A percentile compares a stretch with the other conserved stretches of the same genome.
phyloP scores from a whole-genome alignment of 805 yeast genomes.

The Candida wancherniae region DNA sequence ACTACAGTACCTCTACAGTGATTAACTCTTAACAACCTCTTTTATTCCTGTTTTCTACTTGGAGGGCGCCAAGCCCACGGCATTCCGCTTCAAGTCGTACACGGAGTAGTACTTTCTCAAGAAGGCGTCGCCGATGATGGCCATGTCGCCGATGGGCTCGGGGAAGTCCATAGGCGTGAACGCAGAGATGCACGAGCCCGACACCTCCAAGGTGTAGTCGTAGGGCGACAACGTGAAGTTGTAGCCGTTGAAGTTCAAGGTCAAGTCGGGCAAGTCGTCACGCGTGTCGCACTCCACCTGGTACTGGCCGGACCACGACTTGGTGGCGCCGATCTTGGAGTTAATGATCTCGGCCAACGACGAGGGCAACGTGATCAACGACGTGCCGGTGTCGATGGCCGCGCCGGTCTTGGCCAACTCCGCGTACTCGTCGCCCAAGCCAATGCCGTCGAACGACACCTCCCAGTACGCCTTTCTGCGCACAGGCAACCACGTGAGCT shows the following conservation, averaged over 20 bases:
- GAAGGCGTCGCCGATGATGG: constrained; percentile 96
- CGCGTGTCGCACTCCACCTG: constrained; percentile 84
- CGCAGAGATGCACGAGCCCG: constrained; percentile 94
- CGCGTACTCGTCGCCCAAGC: constrained; percentile 90
- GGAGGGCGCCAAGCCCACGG: constrained; percentile 91
- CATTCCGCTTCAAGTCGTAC: constrained; percentile 84
- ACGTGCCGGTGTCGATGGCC: constrained; percentile 98
- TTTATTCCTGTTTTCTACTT: constrained; percentile 17
- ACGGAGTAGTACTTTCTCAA: constrained; percentile 91
- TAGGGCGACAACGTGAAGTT: constrained; percentile 86
- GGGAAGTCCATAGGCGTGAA: constrained; percentile 98
- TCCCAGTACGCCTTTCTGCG: constrained; percentile 99
- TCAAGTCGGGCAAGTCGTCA: constrained; percentile 82
- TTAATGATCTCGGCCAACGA: constrained; percentile 94
- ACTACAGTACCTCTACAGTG: no score
- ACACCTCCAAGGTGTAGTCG: constrained; percentile 90
- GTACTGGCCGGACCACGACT: constrained; percentile 97
- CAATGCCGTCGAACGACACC: constrained; percentile 85
- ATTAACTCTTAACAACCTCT: no score
- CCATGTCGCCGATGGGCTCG: constrained; percentile 92
- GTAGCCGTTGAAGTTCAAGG: constrained; percentile 83
- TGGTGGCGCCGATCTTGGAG: constrained; percentile 94
- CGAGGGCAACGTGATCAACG: constrained; percentile 90
- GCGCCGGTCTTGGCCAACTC: constrained; percentile 82
- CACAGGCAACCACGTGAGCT: constrained; percentile 92